phyloP scores from a whole-genome alignment of 257 asterid genomes.

The Ligustrum vulgare region DNA sequence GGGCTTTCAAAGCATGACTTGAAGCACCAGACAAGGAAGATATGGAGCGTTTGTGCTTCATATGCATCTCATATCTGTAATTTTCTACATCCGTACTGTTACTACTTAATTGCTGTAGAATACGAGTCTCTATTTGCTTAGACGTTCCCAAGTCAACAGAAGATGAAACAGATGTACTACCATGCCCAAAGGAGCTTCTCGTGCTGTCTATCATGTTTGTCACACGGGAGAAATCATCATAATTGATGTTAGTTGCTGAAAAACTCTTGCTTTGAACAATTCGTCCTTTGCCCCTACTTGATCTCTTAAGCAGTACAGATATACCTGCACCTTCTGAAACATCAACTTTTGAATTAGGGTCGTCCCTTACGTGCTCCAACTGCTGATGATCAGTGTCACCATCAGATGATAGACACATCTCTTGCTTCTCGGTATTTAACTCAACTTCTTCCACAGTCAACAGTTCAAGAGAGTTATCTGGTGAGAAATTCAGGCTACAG shows the following conservation, averaged over 20 bases:
- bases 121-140: slow-evolving; percentile 50
- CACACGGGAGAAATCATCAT: slow-evolving; percentile 74
- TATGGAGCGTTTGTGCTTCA: slow-evolving; percentile 64
- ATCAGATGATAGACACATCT: slow-evolving; percentile 34
- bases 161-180: slow-evolving; percentile 76
- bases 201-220: slow-evolving; percentile 66
- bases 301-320: slow-evolving; percentile 60
- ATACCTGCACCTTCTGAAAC: slow-evolving; percentile 72
- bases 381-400: slow-evolving; percentile 26
- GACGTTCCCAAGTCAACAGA: slow-evolving; percentile 77
- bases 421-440: slow-evolving; percentile 26
- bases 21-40: slow-evolving; percentile 83
- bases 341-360: slow-evolving; percentile 41
- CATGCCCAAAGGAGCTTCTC: slow-evolving; percentile 78
- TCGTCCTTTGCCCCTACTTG: slow-evolving; percentile 58
- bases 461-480: slow-evolving; percentile 16
- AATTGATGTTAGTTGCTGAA: slow-evolving; percentile 66
- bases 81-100: slow-evolving; percentile 62
- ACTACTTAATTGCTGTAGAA: slow-evolving; percentile 71
- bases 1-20: slow-evolving; percentile 49
- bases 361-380: slow-evolving; percentile 24
- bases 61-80: slow-evolving; percentile 48
- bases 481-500: slow-evolving; percentile 29
- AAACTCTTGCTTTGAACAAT: slow-evolving; percentile 70
- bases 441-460: slow-evolving; percentile 34